phyloP scores from a whole-genome alignment of 805 yeast genomes.

The Tetrapisispora fleetii region DNA sequence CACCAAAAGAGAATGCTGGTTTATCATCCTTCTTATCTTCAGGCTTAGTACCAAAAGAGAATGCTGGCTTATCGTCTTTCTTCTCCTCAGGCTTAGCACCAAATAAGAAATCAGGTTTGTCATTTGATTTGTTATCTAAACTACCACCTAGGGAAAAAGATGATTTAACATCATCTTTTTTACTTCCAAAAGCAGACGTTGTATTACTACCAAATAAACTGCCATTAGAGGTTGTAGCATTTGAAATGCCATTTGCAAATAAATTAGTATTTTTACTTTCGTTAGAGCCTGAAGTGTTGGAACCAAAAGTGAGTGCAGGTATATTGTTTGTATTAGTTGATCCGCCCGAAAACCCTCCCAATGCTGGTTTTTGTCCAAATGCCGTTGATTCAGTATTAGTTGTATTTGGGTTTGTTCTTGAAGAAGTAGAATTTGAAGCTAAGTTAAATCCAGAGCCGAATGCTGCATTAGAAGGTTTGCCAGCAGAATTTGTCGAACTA shows the following conservation, averaged over 20 bases:
- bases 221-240: background rate
- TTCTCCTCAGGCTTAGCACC: conserved; percentile 3
- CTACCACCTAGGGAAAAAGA: conserved; percentile 6
- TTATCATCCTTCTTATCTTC: background rate
- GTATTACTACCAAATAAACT: background rate
- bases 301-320: conserved; percentile 16
- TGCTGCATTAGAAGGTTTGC: background rate
- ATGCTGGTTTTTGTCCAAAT: background rate
- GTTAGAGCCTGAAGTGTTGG: background rate
- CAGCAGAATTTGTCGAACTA: background rate
- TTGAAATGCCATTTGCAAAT: conserved; percentile 4
- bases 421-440: background rate
- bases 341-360: background rate
- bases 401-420: background rate
- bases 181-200: background rate
- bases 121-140: background rate
- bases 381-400: background rate
- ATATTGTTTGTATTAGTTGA: background rate
- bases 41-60: background rate
- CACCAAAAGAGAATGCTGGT: background rate
- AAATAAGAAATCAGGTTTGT: conserved; percentile 3
- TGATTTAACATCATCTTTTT: conserved; percentile 2
- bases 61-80: conserved; percentile 5
- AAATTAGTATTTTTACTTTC: background rate
- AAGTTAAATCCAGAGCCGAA: background rate